A percentile compares a stretch with the other conserved stretches of the same genome.
phyloP scores from a whole-genome alignment of 306 rosid species.

The Cucurbita pepo region DNA sequence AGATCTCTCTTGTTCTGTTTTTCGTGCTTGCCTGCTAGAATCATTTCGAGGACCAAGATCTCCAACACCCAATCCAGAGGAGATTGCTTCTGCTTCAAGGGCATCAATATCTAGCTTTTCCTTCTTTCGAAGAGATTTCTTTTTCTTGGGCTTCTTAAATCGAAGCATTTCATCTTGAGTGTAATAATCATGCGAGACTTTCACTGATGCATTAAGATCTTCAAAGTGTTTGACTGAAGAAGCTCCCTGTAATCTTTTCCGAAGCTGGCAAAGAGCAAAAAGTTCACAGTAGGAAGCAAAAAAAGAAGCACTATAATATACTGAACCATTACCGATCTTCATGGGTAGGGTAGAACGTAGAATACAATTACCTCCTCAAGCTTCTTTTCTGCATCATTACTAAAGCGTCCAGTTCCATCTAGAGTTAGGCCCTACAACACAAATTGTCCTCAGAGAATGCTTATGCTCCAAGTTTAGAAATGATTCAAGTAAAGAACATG shows the following conservation, averaged over 20 bases:
- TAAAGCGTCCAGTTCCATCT: constrained; percentile 62
- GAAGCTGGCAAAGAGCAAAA: constrained; percentile 39
- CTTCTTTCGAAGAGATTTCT: constrained; percentile 76
- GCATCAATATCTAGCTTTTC: constrained; percentile 83
- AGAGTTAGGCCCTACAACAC: constrained; percentile 55
- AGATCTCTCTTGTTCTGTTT: constrained; percentile 55
- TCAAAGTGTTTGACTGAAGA: constrained; percentile 31
- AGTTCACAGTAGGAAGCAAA: neutral
- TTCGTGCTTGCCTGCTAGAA: constrained; percentile 44
- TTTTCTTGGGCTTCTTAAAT: constrained; percentile 87
- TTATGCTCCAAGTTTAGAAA: constrained; percentile 2
- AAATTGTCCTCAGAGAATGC: constrained; percentile 1
- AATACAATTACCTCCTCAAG: constrained; percentile 52
- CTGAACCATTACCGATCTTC: neutral
- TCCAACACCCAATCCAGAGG: constrained; percentile 79
- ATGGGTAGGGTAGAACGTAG: neutral
- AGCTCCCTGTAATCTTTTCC: constrained; percentile 54
- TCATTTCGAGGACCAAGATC: constrained; percentile 86
- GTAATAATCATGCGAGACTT: constrained; percentile 57
- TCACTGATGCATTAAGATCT: constrained; percentile 56
- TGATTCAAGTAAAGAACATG: constrained; percentile 1
- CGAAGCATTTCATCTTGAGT: constrained; percentile 80
- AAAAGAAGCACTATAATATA: neutral
- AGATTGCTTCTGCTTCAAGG: constrained; percentile 87
- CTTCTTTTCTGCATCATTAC: constrained; percentile 79